Conservation (phyloP, 331 rosid genomes). For the Erythrophleum ivorense region DNA sequence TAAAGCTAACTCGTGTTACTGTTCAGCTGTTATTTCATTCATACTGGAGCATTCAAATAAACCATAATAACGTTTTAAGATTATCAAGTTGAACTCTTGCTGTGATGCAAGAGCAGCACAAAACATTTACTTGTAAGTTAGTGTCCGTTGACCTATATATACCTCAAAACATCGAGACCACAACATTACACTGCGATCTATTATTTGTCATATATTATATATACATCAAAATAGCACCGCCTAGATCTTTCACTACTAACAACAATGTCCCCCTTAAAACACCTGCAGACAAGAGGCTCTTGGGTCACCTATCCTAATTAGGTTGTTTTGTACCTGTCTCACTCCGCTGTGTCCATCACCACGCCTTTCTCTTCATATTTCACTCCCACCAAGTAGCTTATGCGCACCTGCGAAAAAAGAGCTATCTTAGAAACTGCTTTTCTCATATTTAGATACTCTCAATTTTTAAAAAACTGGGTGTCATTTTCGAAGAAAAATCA, state of each 20-base stretch:
- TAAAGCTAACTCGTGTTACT: too few relatives aligned
- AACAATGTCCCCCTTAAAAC: neutral
- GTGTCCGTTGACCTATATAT: neutral
- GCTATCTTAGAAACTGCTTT: neutral
- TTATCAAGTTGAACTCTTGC: neutral
- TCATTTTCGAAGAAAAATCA: too few relatives aligned
- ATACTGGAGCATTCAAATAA: neutral
- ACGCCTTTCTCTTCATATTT: slow-evolving; percentile 66
- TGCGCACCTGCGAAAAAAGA: slow-evolving; percentile 53
- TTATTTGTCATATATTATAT: neutral
- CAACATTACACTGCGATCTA: neutral
- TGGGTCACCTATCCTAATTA: neutral
- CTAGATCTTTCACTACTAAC: neutral
- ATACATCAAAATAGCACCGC: slow-evolving; percentile 3
- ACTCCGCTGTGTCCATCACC: slow-evolving; percentile 59
- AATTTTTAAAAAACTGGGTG: too few relatives aligned
- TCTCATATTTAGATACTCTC: too few relatives aligned
- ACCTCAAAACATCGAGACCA: neutral
- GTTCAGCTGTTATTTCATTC: too few relatives aligned
- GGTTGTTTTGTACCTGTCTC: neutral
- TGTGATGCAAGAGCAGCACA: neutral
- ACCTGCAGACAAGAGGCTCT: neutral
- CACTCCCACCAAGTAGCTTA: slow-evolving; percentile 81
- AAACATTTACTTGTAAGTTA: slow-evolving; percentile 11
- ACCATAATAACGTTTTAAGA: neutral